Evolutionary conservation across 768 basidiomycete genomes (phyloP), one percentile per base, ranked within the genome.

Genomic region (Boletus sp.): DNA sequence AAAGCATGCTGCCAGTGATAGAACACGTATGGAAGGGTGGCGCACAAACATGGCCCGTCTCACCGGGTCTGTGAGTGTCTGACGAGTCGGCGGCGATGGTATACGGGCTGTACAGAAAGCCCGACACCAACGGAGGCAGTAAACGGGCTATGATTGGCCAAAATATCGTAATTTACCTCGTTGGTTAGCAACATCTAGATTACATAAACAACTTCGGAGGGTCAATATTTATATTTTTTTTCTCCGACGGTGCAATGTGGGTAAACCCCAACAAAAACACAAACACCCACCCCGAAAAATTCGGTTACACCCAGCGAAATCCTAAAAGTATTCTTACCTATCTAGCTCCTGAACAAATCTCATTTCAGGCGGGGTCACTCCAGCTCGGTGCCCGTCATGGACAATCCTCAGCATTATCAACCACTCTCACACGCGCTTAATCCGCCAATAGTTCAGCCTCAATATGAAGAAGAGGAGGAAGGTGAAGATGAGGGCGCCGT

Each of bases 381-480:
- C 47, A 49, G 30, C 35, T 46, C 24, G 14, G 50, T 45, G 45
- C 32, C 24, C 50, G 24, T 50, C 57, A 79, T 81, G 79, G 78
- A 89, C 73, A 88, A 88, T 70, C 86, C 87, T 54, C 87, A 90
- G 69, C 86, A 87, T 60, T 89, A 91, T 74, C 88, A 89, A 59
- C 86, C 89, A 29, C 79, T 91, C 64, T 91, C 89, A 54, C 86
- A 89, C 76, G 89, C 89, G 42, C 78, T 91, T 39, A 77, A 87
- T 69, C 85, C 84, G 0, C 86, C 74, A 30, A 66, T 73, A 55
- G 59, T 67, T 29, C 73, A 64, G 40, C 69, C 66, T 3, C 59
- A 75, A 70, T 67, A 72, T 69, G 77, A 83, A 57, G 77, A 83
- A 52, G 82, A 85, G 36, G 84, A 82, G 54, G 82, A 89, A 42